Evolutionary conservation across 2,329 filamentous ascomycete genomes (phyloP), one percentile per base, ranked within the genome.

Genomic region (Xylariaceae sp.): DNA sequence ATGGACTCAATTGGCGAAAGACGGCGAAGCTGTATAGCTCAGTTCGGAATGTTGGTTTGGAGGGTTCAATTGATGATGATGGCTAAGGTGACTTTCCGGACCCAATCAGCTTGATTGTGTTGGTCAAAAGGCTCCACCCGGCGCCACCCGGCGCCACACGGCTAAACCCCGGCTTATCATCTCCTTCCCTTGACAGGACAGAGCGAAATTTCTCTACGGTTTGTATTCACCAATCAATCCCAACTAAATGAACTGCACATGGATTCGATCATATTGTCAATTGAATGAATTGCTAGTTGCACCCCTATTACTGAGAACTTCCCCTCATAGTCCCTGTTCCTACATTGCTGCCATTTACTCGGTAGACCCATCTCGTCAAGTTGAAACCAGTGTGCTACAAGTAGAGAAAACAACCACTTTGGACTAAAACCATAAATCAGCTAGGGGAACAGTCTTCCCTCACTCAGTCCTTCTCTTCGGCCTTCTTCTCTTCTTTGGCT

Each of bases 381-480:
- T 55, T 54, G 49, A 57, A 41, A 42, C 50, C 20, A 48, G 41
- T 41, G 45, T 48, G 43, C 48, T 55, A 52, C 52, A 21, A 60
- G 19, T 10, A 19, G 41, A 43, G 41, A 43, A 21, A 44, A 21
- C 19, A 44, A 44, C 20, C 20, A 20, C 20, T 21, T 21, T 26
- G 23, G 43, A 44, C 53, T 26, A 26, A 50, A 23, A 49, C 46
- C 19, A 50, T 44, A 18, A 32, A 32, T 32, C 40, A 20, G 42
- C 44, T 14, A 21, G 54, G 47, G 10, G 26, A 50, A 18, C 12
- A 19, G 19, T 55, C 26, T 26, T 49, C 32, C 52, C 42, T 57
- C 44, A 57, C 61, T 64, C 65, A 7, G 46, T 59, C 20, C 40
- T 61, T 44, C 65, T 16, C 86, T 77, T 88, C 86, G 12, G 48